Percentiles rank a stretch among this genome's conserved stretches.
These are phyloP conservation scores for Vigna unguiculata DNA, from an alignment of 306 rosid genomes.

Conservation along the genomic window DNA sequence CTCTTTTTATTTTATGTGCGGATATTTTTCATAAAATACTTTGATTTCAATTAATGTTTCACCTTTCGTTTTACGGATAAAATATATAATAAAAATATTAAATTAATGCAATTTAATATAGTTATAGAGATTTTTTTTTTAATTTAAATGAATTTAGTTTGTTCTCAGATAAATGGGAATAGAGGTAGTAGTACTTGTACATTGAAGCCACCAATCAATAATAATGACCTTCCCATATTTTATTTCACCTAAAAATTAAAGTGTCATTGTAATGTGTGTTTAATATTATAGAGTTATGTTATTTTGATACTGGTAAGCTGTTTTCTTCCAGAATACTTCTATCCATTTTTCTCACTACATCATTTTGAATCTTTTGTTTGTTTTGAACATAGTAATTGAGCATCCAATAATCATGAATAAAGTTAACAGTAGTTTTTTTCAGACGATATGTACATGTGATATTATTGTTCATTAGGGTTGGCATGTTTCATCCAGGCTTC, in stretches of 20 bases:
- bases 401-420: not conserved
- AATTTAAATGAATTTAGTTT: too few species aligned
- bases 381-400: not conserved
- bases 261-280: not conserved
- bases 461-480: slow-evolving; percentile 5
- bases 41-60: too few species aligned
- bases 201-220: not conserved
- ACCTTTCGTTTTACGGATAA: too few species aligned
- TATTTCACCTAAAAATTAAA: not conserved
- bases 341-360: not conserved
- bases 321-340: not conserved
- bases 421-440: not conserved
- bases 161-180: too few species aligned
- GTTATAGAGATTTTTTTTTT: too few species aligned
- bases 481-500: not conserved
- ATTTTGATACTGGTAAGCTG: not conserved
- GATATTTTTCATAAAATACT: too few species aligned
- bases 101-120: too few species aligned
- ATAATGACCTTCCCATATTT: not conserved
- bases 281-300: not conserved
- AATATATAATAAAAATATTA: too few species aligned
- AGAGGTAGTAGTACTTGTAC: too few species aligned
- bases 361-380: not conserved
- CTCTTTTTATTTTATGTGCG: too few species aligned
- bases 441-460: not conserved